Percentiles rank a stretch among this genome's conserved stretches.
These are phyloP conservation scores for Articulospora tetracladia DNA, from an alignment of 495 filamentous ascomycete species.

Conservation along the genomic window DNA sequence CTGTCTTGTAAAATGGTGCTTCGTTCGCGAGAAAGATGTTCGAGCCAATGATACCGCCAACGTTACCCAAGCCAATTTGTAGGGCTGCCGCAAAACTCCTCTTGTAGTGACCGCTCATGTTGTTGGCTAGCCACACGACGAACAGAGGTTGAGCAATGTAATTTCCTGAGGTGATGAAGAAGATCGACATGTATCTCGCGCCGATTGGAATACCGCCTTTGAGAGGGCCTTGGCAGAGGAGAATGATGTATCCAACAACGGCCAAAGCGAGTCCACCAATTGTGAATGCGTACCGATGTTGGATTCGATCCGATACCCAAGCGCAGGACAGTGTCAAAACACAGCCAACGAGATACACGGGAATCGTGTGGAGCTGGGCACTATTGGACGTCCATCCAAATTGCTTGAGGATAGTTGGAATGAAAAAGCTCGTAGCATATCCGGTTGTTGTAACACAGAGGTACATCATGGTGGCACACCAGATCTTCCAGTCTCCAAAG, in stretches of 20 bases:
- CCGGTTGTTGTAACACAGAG: slow-evolving; percentile 68
- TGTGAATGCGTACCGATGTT: slow-evolving; percentile 39
- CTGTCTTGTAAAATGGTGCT: slow-evolving; percentile 45
- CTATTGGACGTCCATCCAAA: slow-evolving; percentile 47
- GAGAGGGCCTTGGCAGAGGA: slow-evolving; percentile 4
- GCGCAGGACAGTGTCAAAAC: slow-evolving; percentile 39
- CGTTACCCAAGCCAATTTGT: slow-evolving; percentile 52
- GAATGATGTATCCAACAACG: slow-evolving; percentile 38
- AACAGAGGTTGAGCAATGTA: slow-evolving; percentile 17
- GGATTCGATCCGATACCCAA: slow-evolving; percentile 32
- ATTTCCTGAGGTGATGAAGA: slow-evolving; percentile 32
- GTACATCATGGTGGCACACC: slow-evolving; percentile 57
- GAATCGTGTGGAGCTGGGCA: slow-evolving; percentile 53
- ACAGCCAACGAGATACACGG: slow-evolving; percentile 45
- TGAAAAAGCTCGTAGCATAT: slow-evolving; percentile 55
- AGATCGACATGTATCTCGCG: slow-evolving; percentile 35
- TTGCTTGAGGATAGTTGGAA: slow-evolving; percentile 50
- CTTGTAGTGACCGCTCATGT: slow-evolving; percentile 59
- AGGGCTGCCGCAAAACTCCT: slow-evolving; percentile 51
- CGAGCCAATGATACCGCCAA: slow-evolving; percentile 52
- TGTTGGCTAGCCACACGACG: slow-evolving; percentile 39
- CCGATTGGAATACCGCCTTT: neutral
- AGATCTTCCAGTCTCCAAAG: slow-evolving; percentile 85
- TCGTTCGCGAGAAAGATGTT: slow-evolving; percentile 42
- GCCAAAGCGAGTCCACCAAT: slow-evolving; percentile 44